Conservation (phyloP, 2,329 filamentous ascomycete genomes). For the Phyllosticta paracitricarpa region DNA sequence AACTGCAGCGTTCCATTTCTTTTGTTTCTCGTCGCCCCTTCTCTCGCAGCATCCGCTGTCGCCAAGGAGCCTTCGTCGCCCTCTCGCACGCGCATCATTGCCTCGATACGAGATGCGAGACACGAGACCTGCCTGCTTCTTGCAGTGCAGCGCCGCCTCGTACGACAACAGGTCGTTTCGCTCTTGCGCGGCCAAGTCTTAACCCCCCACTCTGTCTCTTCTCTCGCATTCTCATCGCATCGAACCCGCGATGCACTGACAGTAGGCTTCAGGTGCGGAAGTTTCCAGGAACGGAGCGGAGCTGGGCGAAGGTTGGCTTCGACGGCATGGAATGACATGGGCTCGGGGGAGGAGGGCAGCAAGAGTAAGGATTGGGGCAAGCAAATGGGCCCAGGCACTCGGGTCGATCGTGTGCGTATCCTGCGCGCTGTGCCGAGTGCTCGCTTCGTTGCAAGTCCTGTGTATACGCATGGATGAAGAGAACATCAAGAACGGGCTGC, state of each 20-base stretch:
- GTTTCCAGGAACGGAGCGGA: neutral
- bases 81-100: neutral
- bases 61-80: neutral
- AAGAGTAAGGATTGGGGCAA: neutral
- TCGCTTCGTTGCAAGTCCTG: neutral
- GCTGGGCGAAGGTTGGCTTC: neutral
- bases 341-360: no score
- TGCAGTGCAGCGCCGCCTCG: neutral
- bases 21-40: neutral
- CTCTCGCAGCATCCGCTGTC: neutral
- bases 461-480: neutral
- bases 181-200: neutral
- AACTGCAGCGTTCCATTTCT: neutral
- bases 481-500: neutral
- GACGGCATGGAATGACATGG: no score
- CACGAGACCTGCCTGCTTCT: neutral
- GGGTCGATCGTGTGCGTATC: neutral
- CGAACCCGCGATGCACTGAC: neutral
- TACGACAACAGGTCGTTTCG: neutral
- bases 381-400: neutral
- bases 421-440: neutral
- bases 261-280: neutral
- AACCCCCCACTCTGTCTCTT: neutral
- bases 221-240: neutral
- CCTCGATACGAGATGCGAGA: neutral